phyloP scores from a whole-genome alignment of 306 rosid genomes.

The Rubus idaeus region DNA sequence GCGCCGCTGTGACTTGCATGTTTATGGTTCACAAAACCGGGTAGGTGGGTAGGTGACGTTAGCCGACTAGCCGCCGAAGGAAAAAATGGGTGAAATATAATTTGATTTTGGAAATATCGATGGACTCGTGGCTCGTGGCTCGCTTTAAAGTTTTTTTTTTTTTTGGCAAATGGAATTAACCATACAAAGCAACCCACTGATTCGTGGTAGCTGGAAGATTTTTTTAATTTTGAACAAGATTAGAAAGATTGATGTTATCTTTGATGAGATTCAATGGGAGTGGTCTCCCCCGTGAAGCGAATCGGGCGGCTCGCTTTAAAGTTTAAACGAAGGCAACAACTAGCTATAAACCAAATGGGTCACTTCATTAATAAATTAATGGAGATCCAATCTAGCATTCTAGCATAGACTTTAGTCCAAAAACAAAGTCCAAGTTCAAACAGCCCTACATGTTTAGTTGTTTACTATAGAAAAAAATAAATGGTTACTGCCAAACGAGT shows the following conservation, averaged over 20 bases:
- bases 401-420: background rate
- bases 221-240: no score
- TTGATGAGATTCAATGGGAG: no score
- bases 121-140: background rate
- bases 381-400: background rate
- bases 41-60: constrained; percentile 23
- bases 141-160: background rate
- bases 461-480: no score
- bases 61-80: background rate
- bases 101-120: background rate
- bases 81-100: background rate
- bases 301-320: background rate
- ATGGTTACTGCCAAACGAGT: no score
- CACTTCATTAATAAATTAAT: background rate
- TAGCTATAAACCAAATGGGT: background rate
- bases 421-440: background rate
- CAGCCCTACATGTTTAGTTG: background rate
- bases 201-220: no score
- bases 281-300: no score
- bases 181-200: no score
- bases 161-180: no score
- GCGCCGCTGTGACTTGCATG: background rate
- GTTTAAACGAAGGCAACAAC: background rate
- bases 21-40: background rate
- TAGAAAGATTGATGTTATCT: no score